Evolutionary conservation across 1,139 yeast species (phyloP).

Genomic region (Lodderomyces beijingensis): DNA sequence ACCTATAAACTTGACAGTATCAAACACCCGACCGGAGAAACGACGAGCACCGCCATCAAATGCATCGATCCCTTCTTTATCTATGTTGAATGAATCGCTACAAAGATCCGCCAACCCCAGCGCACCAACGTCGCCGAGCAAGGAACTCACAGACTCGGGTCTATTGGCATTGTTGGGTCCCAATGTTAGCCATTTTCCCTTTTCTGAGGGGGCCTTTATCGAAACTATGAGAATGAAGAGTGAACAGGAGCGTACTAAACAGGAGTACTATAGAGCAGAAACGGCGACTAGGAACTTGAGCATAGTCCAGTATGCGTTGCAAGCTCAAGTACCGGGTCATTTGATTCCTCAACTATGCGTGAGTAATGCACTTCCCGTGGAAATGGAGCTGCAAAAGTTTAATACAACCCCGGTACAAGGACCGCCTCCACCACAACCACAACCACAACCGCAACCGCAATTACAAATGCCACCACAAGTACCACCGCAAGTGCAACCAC

Average conservation of each 20-base stretch:
- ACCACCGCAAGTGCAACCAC: slow-evolving; percentile 7
- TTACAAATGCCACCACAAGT: slow-evolving; percentile 10
- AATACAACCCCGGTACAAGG: background rate
- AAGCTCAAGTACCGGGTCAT: slow-evolving; percentile 62
- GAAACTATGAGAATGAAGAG: slow-evolving; percentile 61
- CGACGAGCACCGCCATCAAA: no score
- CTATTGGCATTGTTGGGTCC: slow-evolving; percentile 48
- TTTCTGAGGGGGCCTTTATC: slow-evolving; percentile 57
- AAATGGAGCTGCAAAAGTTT: background rate
- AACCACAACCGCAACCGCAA: slow-evolving; percentile 1
- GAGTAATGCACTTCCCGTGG: slow-evolving; percentile 11
- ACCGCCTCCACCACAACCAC: background rate
- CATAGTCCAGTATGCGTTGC: slow-evolving; percentile 57
- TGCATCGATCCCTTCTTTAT: slow-evolving; percentile 8
- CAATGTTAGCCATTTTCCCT: slow-evolving; percentile 51
- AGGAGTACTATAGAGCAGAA: slow-evolving; percentile 71
- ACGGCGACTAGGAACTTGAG: slow-evolving; percentile 56
- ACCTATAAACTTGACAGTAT: no score
- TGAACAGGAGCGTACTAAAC: slow-evolving; percentile 83
- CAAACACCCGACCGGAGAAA: no score
- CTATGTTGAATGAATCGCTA: slow-evolving; percentile 8
- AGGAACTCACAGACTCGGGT: slow-evolving; percentile 12
- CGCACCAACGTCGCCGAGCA: slow-evolving; percentile 6
- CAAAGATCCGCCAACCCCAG: slow-evolving; percentile 4
- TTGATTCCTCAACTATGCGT: slow-evolving; percentile 64